Evolutionary conservation across 169 alveolate species (phyloP), one percentile per base, ranked within the genome.

Genomic region (Plasmodium yoelii): DNA sequence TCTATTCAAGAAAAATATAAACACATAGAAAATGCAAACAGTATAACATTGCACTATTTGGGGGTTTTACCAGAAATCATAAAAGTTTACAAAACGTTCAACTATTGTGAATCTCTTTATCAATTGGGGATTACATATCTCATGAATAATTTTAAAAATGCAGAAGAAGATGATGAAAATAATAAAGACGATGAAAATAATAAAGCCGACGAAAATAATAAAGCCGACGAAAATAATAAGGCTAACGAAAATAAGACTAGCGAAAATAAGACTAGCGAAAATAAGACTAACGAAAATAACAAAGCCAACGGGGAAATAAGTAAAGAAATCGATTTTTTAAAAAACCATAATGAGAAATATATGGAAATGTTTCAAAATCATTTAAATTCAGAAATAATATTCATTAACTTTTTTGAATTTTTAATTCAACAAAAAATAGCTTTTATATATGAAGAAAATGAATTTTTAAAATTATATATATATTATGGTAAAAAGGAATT

Each of bases 41-140:
- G 39, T 69, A 53, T 77, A 18, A 47, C 70, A 22, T 63, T 77
- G 5, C 44, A 77, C 18, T 77, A 47, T 59, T 42, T 77, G 61
- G 88, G 88, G 5, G 42, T 63, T 47, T 34, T 77, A 42, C 88
- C 88, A 13, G 88, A 77, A 51, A 77, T 77, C n/a, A 55, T 77
- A 55, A 77, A 77, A 47, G 65, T 69, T 39, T 64, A 61, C 72
- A 77, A 64, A 68, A 77, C 88, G 69, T 77, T 64, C 65, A 63
- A 65, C 39, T 77, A 77, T 22, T 77, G 80, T 26, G 74, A 77
- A 34, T 63, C 88, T 19, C 13, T 77, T 13, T 63, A 77, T 46
- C 56, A 51, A 15, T 68, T 77, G 51, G 88, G 65, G 9, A 77
- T 42, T 22, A 77, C 74, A 2, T 77, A 77, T 57, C 22, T 77